phyloP scores from a whole-genome alignment of 805 yeast genomes.

The Tetrapisispora taiwanensis region DNA sequence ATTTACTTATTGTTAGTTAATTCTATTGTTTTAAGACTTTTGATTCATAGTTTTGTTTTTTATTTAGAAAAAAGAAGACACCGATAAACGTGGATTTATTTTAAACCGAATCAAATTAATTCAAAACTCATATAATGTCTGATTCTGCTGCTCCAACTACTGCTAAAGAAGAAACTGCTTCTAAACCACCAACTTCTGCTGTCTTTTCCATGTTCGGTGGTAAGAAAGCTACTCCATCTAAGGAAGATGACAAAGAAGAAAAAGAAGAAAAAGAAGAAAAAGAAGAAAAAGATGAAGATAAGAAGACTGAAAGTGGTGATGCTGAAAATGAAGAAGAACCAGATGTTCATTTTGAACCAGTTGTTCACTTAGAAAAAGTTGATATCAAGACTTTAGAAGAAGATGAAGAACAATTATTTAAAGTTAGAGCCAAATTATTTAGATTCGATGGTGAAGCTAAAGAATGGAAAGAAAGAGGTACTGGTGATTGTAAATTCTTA shows the following conservation, averaged over 20 bases:
- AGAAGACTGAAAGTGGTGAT: slow-evolving; percentile 26
- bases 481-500: slow-evolving; percentile 94
- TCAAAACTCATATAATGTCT: too few relatives aligned
- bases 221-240: slow-evolving; percentile 47
- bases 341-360: slow-evolving; percentile 87
- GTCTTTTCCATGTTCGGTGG: slow-evolving; percentile 96
- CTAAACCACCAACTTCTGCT: slow-evolving; percentile 60
- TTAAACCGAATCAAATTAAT: too few relatives aligned
- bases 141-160: slow-evolving; percentile 16
- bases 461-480: slow-evolving; percentile 99
- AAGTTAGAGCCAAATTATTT: slow-evolving; percentile 91
- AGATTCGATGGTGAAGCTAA: slow-evolving; percentile 73
- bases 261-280: slow-evolving; percentile 19
- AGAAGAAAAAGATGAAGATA: slow-evolving; percentile 19
- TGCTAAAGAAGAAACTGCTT: slow-evolving; percentile 17
- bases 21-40: too few relatives aligned
- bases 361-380: slow-evolving; percentile 89
- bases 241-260: slow-evolving; percentile 25
- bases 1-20: too few relatives aligned
- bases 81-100: neutral
- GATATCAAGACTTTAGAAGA: slow-evolving; percentile 95
- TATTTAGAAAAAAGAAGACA: neutral
- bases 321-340: slow-evolving; percentile 34
- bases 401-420: slow-evolving; percentile 70
- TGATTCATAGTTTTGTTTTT: too few relatives aligned